Conservation (phyloP, 2,329 filamentous ascomycete genomes). For the Clonostachys sp. region DNA sequence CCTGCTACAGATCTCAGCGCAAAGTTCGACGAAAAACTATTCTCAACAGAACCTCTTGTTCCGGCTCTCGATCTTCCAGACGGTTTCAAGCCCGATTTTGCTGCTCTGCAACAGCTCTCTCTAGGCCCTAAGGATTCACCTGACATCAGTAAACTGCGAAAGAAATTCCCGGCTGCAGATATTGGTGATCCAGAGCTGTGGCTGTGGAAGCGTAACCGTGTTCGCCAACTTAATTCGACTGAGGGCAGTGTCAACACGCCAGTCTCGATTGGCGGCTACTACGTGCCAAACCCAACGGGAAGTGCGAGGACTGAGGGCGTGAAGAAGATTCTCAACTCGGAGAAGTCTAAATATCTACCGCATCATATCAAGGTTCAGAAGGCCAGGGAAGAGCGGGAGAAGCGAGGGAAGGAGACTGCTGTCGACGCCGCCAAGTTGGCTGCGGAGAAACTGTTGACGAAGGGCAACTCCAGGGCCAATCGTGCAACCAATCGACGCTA, state of each 20-base stretch:
- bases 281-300: slow-evolving; percentile 81
- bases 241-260: slow-evolving; percentile 18
- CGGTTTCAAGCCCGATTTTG: slow-evolving; percentile 38
- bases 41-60: slow-evolving; percentile 39
- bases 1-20: slow-evolving; percentile 43
- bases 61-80: slow-evolving; percentile 39
- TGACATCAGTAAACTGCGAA: slow-evolving; percentile 41
- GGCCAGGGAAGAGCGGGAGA: slow-evolving; percentile 85
- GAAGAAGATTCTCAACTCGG: slow-evolving; percentile 92
- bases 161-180: slow-evolving; percentile 36
- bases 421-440: slow-evolving; percentile 68
- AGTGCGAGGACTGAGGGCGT: slow-evolving; percentile 88
- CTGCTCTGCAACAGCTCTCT: slow-evolving; percentile 35
- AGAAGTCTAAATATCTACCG: slow-evolving; percentile 96
- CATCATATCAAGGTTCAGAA: slow-evolving; percentile 96
- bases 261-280: slow-evolving; percentile 58
- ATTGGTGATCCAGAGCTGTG: slow-evolving; percentile 48
- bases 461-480: slow-evolving; percentile 87
- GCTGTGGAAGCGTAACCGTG: slow-evolving; percentile 52
- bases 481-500: slow-evolving; percentile 94
- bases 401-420: slow-evolving; percentile 62
- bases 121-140: slow-evolving; percentile 41
- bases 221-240: slow-evolving; percentile 48
- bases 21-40: slow-evolving; percentile 38
- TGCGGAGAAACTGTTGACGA: slow-evolving; percentile 75